phyloP scores from a whole-genome alignment of 495 filamentous ascomycete species.

The Penicillium verhagenii region DNA sequence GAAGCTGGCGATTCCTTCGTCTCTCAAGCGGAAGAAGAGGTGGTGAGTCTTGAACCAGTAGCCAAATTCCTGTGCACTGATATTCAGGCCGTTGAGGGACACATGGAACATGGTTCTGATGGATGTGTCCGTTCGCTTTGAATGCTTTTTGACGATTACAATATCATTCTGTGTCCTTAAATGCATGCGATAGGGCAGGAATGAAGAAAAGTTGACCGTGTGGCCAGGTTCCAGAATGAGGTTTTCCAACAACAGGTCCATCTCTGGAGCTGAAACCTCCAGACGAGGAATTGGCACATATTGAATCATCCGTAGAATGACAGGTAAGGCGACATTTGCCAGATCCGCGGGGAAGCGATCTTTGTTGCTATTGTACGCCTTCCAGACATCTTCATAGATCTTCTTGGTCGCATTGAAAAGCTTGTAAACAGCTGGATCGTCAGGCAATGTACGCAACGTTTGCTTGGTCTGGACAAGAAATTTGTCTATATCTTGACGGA shows the following conservation, averaged over 20 bases:
- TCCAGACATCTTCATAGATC: constrained; percentile 66
- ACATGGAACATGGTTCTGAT: constrained; percentile 70
- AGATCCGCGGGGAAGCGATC: constrained; percentile 70
- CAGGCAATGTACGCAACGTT: constrained; percentile 63
- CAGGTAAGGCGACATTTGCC: constrained; percentile 75
- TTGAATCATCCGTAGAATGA: constrained; percentile 72
- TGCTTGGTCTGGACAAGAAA: constrained; percentile 66
- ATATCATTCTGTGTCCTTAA: constrained; percentile 83
- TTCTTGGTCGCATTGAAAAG: constrained; percentile 61
- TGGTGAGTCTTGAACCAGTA: constrained; percentile 72
- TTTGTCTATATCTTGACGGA: constrained; percentile 71
- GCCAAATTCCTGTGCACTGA: constrained; percentile 81
- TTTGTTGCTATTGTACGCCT: constrained; percentile 55
- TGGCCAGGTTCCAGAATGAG: constrained; percentile 84
- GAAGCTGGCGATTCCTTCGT: constrained; percentile 83
- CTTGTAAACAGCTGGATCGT: constrained; percentile 68
- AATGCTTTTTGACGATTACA: constrained; percentile 76
- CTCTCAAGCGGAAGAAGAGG: constrained; percentile 62
- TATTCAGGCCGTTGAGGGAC: constrained; percentile 73
- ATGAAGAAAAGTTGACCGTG: constrained; percentile 82
- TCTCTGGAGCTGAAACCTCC: constrained; percentile 75
- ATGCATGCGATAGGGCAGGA: constrained; percentile 81
- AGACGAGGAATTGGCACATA: constrained; percentile 86
- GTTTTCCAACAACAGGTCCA: constrained; percentile 87
- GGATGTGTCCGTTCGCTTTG: constrained; percentile 61